These are phyloP conservation scores for Pichia norvegensis DNA, from an alignment of 1,139 yeast species.

Conservation along the genomic window DNA sequence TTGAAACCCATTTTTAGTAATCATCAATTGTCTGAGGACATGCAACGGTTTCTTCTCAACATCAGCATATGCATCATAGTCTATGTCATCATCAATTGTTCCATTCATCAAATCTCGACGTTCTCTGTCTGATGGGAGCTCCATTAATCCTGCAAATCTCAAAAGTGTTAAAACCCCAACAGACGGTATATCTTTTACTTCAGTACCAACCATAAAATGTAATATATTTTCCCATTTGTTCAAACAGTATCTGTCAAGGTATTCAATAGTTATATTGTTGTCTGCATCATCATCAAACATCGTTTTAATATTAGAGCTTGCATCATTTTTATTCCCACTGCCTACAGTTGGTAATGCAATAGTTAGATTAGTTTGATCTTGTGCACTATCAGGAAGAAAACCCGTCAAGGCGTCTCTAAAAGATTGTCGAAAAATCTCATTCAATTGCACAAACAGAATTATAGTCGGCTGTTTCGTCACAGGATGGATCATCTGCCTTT, in stretches of 20 bases:
- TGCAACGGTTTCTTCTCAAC: constrained; percentile 14
- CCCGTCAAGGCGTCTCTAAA: constrained; percentile 84
- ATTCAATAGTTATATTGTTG: constrained; percentile 50
- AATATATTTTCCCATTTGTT: constrained; percentile 90
- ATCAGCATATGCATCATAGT: constrained; percentile 21
- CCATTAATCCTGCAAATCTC: constrained; percentile 82
- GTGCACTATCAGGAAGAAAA: constrained; percentile 29
- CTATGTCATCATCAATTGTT: constrained; percentile 17
- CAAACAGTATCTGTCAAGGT: constrained; percentile 73
- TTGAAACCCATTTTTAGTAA: constrained; percentile 90
- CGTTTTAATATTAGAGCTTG: constrained; percentile 6
- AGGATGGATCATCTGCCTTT: constrained; percentile 28
- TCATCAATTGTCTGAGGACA: constrained; percentile 43
- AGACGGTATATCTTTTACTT: constrained; percentile 56
- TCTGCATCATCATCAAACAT: constrained; percentile 29
- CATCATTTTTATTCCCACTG: background rate
- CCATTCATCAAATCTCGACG: constrained; percentile 19
- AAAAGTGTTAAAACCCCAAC: constrained; percentile 58
- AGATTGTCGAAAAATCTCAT: constrained; percentile 65
- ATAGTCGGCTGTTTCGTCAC: constrained; percentile 30
- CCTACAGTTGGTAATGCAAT: constrained; percentile 3
- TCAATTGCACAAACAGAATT: constrained; percentile 51
- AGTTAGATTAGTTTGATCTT: constrained; percentile 12
- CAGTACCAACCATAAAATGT: constrained; percentile 96
- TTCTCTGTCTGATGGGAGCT: constrained; percentile 36